A percentile compares a stretch with the other conserved stretches of the same genome.
Conservation (phyloP, 495 filamentous ascomycete genomes). For the Aspergillus mulundensis region DNA sequence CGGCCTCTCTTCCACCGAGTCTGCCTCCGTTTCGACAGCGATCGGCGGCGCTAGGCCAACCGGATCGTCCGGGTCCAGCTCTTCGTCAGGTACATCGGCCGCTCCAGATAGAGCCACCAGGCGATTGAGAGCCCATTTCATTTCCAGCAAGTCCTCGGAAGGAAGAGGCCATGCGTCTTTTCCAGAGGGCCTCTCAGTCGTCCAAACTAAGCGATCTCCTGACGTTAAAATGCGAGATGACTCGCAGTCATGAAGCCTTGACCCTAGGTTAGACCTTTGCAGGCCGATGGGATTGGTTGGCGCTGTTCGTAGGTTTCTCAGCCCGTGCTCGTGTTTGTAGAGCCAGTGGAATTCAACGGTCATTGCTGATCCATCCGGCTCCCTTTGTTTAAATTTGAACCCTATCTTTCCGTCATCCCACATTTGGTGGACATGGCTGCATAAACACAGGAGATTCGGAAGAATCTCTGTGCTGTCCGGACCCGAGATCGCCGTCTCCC, state of each 20-base stretch:
- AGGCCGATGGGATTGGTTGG: background rate
- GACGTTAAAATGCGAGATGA: background rate
- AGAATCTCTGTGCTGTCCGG: background rate
- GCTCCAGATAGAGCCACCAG: background rate
- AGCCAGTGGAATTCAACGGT: slow-evolving; percentile 11
- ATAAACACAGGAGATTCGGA: slow-evolving; percentile 2
- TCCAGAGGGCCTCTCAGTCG: background rate
- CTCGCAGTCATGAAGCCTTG: background rate
- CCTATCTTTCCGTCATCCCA: slow-evolving; percentile 1
- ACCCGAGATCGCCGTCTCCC: background rate
- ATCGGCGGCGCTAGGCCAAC: background rate
- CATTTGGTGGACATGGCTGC: background rate
- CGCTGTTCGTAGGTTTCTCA: background rate
- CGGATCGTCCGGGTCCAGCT: background rate
- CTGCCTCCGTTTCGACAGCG: too few species aligned
- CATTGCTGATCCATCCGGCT: slow-evolving; percentile 1
- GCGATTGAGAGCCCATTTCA: background rate
- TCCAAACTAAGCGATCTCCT: background rate
- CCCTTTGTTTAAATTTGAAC: slow-evolving; percentile 3
- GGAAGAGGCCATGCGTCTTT: background rate
- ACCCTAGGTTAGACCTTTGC: too few species aligned
- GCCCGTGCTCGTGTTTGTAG: background rate
- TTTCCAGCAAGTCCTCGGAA: background rate
- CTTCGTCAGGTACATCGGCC: background rate
- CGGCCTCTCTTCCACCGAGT: too few species aligned